Evolutionary conservation across 23 red algal genomes (phyloP).

Genomic region (Gracilaria gracilis): DNA sequence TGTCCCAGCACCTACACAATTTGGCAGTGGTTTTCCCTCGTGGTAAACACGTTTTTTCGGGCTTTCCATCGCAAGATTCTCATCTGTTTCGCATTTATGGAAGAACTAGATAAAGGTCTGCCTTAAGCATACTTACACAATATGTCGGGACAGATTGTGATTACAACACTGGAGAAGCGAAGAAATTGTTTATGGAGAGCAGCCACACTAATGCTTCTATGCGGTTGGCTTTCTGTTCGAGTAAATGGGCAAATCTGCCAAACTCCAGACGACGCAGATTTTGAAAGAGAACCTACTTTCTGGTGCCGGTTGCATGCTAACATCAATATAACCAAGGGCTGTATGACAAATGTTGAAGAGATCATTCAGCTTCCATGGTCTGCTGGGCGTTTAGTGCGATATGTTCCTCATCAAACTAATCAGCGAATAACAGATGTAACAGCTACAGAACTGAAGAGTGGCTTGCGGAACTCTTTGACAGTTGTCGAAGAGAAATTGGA

Average conservation of each 20-base stretch:
- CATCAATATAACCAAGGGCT: not conserved
- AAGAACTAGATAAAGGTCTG: not conserved
- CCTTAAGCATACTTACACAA: not conserved
- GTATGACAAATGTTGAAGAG: conserved; percentile 42
- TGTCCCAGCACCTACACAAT: not conserved
- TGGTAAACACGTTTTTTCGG: not conserved
- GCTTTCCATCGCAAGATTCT: not conserved
- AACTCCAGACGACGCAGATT: conserved; percentile 17
- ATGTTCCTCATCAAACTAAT: conserved; percentile 55
- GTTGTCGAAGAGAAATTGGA: not conserved
- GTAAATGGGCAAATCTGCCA: not conserved
- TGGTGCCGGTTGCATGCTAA: conserved; percentile 55
- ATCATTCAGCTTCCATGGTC: conserved; percentile 36
- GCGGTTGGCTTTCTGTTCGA: not conserved
- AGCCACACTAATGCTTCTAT: not conserved
- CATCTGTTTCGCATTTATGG: not conserved
- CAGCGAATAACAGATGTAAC: not conserved
- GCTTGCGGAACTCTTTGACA: not conserved
- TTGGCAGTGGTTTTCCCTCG: no score
- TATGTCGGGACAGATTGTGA: not conserved
- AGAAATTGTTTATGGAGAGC: not conserved
- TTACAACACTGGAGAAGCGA: not conserved
- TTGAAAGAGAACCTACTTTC: conserved; percentile 15
- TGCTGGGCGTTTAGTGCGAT: conserved; percentile 17
- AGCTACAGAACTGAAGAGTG: not conserved